Evolutionary conservation across 2,329 filamentous ascomycete species (phyloP).

Genomic region (Corinectria fuckeliana): DNA sequence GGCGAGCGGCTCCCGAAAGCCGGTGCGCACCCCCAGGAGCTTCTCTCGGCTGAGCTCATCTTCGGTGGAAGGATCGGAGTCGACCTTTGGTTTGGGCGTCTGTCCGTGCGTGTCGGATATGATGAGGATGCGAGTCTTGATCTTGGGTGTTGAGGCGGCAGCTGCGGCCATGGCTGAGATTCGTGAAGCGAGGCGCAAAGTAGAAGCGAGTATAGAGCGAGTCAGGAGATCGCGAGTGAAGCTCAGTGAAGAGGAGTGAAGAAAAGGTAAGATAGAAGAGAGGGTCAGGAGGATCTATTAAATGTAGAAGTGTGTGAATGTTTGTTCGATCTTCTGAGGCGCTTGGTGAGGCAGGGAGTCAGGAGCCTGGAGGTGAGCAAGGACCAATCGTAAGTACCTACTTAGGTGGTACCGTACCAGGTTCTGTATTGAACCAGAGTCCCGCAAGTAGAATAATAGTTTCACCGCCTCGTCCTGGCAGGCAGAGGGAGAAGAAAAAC

Average conservation of each 20-base stretch:
- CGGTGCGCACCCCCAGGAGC: constrained; percentile 28
- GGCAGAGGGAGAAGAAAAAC: no score
- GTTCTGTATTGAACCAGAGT: no score
- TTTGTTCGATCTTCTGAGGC: background rate
- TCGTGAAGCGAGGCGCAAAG: background rate
- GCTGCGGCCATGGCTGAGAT: constrained; percentile 52
- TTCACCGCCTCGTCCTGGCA: no score
- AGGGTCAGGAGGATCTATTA: background rate
- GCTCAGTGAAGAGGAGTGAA: background rate
- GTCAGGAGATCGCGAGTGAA: background rate
- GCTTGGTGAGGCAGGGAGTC: background rate
- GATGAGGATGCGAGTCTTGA: constrained; percentile 48
- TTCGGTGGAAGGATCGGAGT: constrained; percentile 27
- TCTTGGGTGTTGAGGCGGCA: constrained; percentile 7
- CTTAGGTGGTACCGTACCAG: no score
- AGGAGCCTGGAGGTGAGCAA: background rate
- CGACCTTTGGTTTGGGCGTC: constrained; percentile 22
- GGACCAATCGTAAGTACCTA: background rate
- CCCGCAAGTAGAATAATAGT: no score
- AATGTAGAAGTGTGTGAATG: background rate
- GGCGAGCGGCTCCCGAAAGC: constrained; percentile 41
- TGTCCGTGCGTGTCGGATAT: constrained; percentile 48
- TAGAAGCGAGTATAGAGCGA: background rate
- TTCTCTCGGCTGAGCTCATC: constrained; percentile 32
- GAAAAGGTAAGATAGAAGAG: background rate